These are phyloP conservation scores for Dissophora globulifera DNA, from an alignment of 192 early-diverging fungal genomes.

Conservation along the genomic window DNA sequence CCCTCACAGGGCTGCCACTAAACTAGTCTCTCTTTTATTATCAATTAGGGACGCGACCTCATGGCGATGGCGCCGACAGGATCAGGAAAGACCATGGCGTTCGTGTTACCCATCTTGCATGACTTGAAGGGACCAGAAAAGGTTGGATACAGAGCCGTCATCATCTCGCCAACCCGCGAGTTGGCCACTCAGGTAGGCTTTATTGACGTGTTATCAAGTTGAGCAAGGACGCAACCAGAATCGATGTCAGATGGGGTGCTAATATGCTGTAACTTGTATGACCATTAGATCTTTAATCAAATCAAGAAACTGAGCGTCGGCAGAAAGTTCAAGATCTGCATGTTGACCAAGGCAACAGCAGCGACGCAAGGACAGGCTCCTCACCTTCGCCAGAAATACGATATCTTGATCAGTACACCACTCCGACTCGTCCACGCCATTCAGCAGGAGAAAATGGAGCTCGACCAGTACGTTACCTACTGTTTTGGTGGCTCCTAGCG, in stretches of 20 bases:
- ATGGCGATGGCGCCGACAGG: conserved; percentile 98
- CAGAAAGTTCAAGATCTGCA: conserved; percentile 81
- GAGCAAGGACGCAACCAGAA: neutral
- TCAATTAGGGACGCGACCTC: conserved; percentile 79
- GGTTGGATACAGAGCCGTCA: conserved; percentile 85
- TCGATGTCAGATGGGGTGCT: too few relatives aligned
- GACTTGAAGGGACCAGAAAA: conserved; percentile 83
- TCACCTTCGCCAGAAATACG: conserved; percentile 77
- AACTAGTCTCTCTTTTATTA: too few relatives aligned
- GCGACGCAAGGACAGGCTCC: conserved; percentile 73
- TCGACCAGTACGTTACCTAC: conserved; percentile 64
- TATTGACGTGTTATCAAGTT: neutral
- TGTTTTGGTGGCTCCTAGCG: too few relatives aligned
- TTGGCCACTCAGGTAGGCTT: conserved; percentile 79
- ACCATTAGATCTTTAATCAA: conserved; percentile 82
- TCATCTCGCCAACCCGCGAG: conserved; percentile 96
- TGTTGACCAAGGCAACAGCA: conserved; percentile 86
- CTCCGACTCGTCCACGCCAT: conserved; percentile 91
- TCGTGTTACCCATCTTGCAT: conserved; percentile 90
- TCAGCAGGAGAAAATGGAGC: conserved; percentile 78
- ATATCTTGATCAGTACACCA: conserved; percentile 95
- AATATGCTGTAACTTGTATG: neutral
- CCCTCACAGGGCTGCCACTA: too few relatives aligned
- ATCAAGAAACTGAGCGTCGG: conserved; percentile 78
- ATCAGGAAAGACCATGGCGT: conserved; percentile 98